Percentiles rank a stretch among this genome's conserved stretches.
Evolutionary conservation across 257 asterid genomes (phyloP).

Genomic region (Forsythia viridissima): DNA sequence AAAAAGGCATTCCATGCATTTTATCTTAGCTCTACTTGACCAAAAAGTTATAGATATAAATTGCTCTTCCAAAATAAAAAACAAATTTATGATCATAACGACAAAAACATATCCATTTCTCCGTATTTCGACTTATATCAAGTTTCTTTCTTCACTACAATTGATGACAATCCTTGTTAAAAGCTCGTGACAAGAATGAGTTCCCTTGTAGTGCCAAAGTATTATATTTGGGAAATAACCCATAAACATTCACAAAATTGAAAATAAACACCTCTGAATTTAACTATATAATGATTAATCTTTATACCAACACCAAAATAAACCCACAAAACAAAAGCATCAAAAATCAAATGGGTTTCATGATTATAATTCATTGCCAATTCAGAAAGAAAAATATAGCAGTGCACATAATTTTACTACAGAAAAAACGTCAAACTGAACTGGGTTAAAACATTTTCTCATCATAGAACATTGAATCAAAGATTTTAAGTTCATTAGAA

Average conservation of each 20-base stretch:
- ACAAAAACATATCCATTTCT: not conserved
- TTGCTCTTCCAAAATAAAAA: not conserved
- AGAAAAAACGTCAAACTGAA: constrained; percentile 1
- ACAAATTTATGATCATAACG: not conserved
- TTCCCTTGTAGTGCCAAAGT: not conserved
- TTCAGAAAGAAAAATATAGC: not conserved
- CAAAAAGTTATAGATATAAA: not conserved
- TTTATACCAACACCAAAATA: constrained; percentile 10
- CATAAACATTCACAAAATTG: not conserved
- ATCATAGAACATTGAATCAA: constrained; percentile 4
- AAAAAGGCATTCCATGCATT: not conserved
- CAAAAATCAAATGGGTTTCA: constrained; percentile 8
- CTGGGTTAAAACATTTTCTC: constrained; percentile 13
- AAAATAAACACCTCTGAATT: not conserved
- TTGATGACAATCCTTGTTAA: not conserved
- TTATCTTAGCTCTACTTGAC: not conserved
- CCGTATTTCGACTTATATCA: not conserved
- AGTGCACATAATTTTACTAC: no score
- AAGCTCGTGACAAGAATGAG: not conserved
- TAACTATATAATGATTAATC: not conserved
- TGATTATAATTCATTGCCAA: not conserved
- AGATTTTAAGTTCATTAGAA: constrained; percentile 10
- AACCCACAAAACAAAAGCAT: constrained; percentile 8
- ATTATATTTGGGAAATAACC: not conserved
- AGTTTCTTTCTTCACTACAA: not conserved